These are phyloP conservation scores for Pseudogymnoascus sp. DNA, from an alignment of 2,329 filamentous ascomycete genomes.

Conservation along the genomic window DNA sequence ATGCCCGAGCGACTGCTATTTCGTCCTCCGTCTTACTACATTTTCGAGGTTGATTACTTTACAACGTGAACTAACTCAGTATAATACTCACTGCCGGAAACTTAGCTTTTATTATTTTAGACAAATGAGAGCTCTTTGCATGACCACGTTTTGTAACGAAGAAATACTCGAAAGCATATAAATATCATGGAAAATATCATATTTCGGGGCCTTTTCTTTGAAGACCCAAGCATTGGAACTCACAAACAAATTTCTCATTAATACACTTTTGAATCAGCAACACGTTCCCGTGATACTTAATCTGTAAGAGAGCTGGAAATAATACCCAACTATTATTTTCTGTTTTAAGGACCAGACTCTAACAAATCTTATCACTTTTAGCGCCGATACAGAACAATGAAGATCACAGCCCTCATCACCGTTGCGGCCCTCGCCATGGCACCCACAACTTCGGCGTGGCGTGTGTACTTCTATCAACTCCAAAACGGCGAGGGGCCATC, in stretches of 20 bases:
- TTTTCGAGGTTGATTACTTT: neutral
- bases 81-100: neutral
- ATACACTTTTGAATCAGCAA: neutral
- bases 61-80: neutral
- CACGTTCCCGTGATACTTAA: neutral
- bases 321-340: neutral
- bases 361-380: neutral
- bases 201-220: neutral
- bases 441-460: neutral
- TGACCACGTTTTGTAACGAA: neutral
- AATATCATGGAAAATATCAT: neutral
- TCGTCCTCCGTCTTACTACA: neutral
- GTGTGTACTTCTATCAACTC: conserved; percentile 6
- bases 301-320: neutral
- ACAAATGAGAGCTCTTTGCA: neutral
- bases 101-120: neutral
- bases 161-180: neutral
- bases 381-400: neutral
- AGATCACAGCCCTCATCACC: neutral
- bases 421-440: neutral
- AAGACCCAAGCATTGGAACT: neutral
- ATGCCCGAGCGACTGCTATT: neutral
- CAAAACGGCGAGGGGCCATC: neutral
- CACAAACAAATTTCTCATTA: neutral
- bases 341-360: neutral